Conservation (phyloP, 139 green algal genomes). For the Chlamydomonas sphaeroides region DNA sequence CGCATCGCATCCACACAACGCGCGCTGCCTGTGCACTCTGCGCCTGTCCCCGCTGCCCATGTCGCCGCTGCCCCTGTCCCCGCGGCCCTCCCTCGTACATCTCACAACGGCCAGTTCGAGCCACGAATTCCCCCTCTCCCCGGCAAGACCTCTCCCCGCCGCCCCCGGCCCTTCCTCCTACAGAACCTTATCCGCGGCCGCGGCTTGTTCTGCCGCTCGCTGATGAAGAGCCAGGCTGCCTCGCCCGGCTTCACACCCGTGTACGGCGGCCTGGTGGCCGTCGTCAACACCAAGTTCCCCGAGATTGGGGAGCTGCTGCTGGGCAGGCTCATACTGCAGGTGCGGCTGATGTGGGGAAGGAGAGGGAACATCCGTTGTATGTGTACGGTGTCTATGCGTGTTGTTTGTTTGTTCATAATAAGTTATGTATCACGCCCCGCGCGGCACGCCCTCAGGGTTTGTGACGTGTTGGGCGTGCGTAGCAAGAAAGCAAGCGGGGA, state of each 20-base stretch:
- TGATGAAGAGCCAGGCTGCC: conserved; percentile 96
- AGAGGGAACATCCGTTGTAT: too few relatives aligned
- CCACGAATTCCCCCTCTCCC: neutral
- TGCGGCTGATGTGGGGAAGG: conserved; percentile 13
- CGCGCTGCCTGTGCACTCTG: neutral
- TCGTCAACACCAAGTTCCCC: conserved; percentile 98
- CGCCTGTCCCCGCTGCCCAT: too few relatives aligned
- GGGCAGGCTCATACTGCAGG: conserved; percentile 70
- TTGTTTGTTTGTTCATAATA: too few relatives aligned
- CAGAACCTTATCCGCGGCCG: conserved; percentile 93
- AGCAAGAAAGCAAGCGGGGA: too few relatives aligned
- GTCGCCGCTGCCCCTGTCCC: neutral
- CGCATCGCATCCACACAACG: too few relatives aligned
- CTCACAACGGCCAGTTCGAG: too few relatives aligned
- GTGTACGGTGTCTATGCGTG: too few relatives aligned
- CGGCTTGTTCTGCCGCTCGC: conserved; percentile 88
- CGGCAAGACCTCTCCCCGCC: too few relatives aligned
- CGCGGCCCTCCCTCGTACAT: neutral
- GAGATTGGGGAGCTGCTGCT: conserved; percentile 84
- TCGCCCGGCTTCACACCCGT: conserved; percentile 89
- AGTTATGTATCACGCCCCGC: too few relatives aligned
- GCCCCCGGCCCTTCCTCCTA: neutral
- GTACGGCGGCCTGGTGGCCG: conserved; percentile 91
- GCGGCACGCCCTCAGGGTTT: too few relatives aligned
- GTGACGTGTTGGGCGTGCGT: too few relatives aligned